Base-by-base conservation (phyloP, 2,329 filamentous ascomycete genomes). In the Aspergillus novoparasiticus region DNA sequence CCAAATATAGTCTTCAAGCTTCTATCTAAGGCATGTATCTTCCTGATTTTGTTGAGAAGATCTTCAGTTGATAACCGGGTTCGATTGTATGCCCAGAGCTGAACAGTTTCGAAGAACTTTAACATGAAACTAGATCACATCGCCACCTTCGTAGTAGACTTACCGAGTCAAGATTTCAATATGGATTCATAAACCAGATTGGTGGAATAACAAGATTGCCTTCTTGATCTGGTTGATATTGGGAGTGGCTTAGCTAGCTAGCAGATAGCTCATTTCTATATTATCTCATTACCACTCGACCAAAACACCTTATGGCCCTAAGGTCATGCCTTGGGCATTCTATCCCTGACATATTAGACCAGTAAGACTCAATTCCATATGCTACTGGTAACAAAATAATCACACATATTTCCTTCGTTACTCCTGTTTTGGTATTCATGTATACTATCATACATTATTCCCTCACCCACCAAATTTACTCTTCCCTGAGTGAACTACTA, bases 401-500 rank as follows among this genome's bases (percentile, higher is more conserved):
- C 12, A 16, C 11, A 28, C 45, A 26, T 21, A 14, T 48, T 26
- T 6, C 4, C 6, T 19, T 48, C 21, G 3, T 28, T 28, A 50
- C 26, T 28, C 46, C 46, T 50, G 16, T 10, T 50, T 28, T 30
- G 46, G 26, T 26, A 30, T 28, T 28, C 14, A 28, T 19, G 46
- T 26, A 28, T 50, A 30, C 23, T 19, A 28, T 48, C 23, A 26
- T 50, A 28, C 14, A 16, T 50, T 19, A 11, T 6, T 46, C 6
- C n/a, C 43, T 46, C 11, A 4, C 14, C 23, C 21, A 8, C 6
- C 21, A 23, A 28, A 23, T 28, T 26, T 16, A 16, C 11, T 16
- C 23, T 8, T 48, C 12, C 26, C 26, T 3, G 45, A 26, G 23
- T 23, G n/a, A 6, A 54, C 28, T 63, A 60, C 32, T 64, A 64